Conservation (phyloP, 768 basidiomycete genomes). For the Clathrus columnatus region DNA sequence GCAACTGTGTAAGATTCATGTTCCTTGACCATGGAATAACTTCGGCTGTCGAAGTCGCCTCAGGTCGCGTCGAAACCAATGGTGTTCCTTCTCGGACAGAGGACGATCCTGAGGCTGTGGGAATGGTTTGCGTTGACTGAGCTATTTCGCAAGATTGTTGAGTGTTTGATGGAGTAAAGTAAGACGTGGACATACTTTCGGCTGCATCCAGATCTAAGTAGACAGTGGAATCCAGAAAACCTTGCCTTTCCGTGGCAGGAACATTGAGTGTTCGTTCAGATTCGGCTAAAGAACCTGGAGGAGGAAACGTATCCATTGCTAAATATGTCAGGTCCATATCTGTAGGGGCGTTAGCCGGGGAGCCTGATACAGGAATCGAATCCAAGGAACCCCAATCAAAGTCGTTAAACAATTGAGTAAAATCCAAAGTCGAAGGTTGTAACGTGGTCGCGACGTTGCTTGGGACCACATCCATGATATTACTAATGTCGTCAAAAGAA, state of each 20-base stretch:
- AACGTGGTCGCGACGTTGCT: not conserved
- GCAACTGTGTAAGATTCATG: constrained; percentile 6
- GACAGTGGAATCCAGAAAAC: not conserved
- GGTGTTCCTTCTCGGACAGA: constrained; percentile 75
- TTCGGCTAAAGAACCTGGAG: not conserved
- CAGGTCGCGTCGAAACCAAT: not conserved
- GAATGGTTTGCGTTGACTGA: not conserved
- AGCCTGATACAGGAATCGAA: not conserved
- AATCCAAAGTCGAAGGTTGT: not conserved
- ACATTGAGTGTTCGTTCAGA: too few relatives aligned
- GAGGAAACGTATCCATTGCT: not conserved
- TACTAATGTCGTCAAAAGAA: not conserved
- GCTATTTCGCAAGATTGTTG: not conserved
- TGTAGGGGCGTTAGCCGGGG: too few relatives aligned
- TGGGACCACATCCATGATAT: not conserved
- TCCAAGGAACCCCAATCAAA: not conserved
- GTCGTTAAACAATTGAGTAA: not conserved
- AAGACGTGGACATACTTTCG: not conserved
- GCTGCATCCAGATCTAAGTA: not conserved
- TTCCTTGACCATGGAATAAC: not conserved
- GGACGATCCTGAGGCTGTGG: constrained; percentile 46
- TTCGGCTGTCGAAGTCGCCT: constrained; percentile 13
- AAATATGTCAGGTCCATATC: too few relatives aligned
- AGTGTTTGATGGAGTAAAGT: not conserved
- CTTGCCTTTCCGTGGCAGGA: not conserved